Conservation (phyloP, 345 rosid genomes). For the Brassica rapa region DNA sequence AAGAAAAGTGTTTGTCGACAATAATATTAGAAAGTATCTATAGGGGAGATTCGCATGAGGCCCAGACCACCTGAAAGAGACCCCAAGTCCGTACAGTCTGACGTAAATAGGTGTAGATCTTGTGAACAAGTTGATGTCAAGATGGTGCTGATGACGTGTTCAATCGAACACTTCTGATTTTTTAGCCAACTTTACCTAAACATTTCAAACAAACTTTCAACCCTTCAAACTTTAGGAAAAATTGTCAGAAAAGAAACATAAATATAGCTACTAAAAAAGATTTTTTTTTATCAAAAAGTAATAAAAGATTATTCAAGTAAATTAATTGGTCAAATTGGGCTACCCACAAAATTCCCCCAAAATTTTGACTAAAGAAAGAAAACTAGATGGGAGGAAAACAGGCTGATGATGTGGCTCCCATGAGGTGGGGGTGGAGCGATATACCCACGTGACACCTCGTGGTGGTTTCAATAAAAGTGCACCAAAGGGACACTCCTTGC, state of each 20-base stretch:
- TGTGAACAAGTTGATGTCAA: constrained; percentile 21
- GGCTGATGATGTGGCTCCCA: constrained; percentile 11
- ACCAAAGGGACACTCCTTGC: constrained; percentile 14
- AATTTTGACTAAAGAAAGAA: neutral
- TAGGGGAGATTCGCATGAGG: constrained; percentile 27
- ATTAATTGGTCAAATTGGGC: neutral
- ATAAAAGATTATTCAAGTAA: neutral
- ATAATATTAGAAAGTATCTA: constrained; percentile 13
- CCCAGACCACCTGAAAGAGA: constrained; percentile 32
- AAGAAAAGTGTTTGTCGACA: neutral
- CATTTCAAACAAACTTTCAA: no score
- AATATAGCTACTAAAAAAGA: neutral
- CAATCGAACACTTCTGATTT: neutral
- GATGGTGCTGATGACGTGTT: constrained; percentile 20
- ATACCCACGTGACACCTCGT: neutral
- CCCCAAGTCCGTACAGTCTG: constrained; percentile 36
- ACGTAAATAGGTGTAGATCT: constrained; percentile 17
- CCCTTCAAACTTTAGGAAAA: no score
- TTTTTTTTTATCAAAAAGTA: neutral
- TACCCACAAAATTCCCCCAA: neutral
- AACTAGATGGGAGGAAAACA: neutral
- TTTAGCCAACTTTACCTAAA: neutral
- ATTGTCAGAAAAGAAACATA: neutral
- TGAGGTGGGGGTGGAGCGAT: neutral
- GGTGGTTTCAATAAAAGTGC: neutral